phyloP scores from a whole-genome alignment of 2,329 filamentous ascomycete genomes.

The Cladorrhinum sp. region DNA sequence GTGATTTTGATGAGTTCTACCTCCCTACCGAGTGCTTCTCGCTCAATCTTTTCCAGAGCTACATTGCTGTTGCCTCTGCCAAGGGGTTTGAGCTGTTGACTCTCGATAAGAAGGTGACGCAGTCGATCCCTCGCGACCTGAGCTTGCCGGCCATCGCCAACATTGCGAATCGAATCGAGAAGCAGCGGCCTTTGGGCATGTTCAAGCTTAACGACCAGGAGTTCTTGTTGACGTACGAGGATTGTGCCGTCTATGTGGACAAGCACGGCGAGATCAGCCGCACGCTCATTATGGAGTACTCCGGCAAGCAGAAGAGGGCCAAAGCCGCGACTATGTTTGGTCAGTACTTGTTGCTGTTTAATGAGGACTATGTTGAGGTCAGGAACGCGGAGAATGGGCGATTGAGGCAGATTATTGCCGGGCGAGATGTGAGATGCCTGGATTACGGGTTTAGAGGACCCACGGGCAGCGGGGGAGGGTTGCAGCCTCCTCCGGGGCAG shows the following conservation, averaged over 20 bases:
- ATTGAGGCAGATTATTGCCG: slow-evolving; percentile 88
- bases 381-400: slow-evolving; percentile 94
- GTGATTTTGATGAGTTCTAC: slow-evolving; percentile 98
- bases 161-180: slow-evolving; percentile 78
- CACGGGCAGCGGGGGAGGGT: slow-evolving; percentile 40
- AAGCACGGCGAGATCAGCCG: slow-evolving; percentile 95
- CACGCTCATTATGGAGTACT: slow-evolving; percentile 96
- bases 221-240: slow-evolving; percentile 90
- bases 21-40: slow-evolving; percentile 93
- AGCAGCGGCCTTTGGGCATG: slow-evolving; percentile 89
- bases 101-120: slow-evolving; percentile 93
- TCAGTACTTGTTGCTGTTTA: slow-evolving; percentile 88
- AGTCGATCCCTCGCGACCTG: slow-evolving; percentile 81
- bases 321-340: slow-evolving; percentile 84
- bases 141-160: slow-evolving; percentile 74
- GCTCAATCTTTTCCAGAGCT: slow-evolving; percentile 93
- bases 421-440: slow-evolving; percentile 82
- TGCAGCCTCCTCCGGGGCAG: slow-evolving; percentile 28
- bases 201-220: slow-evolving; percentile 90
- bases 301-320: slow-evolving; percentile 78
- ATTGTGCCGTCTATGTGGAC: slow-evolving; percentile 96
- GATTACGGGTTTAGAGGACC: slow-evolving; percentile 75
- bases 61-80: slow-evolving; percentile 84
- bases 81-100: slow-evolving; percentile 95
- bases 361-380: slow-evolving; percentile 95